Base-by-base conservation (phyloP, 78 protist genomes). In the Chrysochromulina parva region DNA sequence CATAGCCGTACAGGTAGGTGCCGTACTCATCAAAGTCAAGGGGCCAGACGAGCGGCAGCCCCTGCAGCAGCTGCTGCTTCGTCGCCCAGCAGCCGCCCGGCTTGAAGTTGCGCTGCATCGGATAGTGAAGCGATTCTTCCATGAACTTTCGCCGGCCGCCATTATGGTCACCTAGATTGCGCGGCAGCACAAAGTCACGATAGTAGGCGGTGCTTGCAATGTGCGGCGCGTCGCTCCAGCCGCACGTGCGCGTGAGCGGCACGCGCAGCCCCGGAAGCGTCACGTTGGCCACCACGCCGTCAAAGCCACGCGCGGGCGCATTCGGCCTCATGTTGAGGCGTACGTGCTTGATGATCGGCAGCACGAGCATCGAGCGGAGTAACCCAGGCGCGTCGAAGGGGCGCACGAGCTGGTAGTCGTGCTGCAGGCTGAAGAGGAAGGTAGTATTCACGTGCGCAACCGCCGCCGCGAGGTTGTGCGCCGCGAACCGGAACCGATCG, bases 151-250 rank as follows among this genome's bases (percentile, higher is more conserved):
- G 80, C 55, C 52, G 4, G 53, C 80, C 80, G 0, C 16, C 53
- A 1, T 71, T 38, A 52, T 38, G 20, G 80, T 71, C 80, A 5
- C 52, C 13, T 16, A 38, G 16, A 52, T 28, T 24, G n/a, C 6
- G 38, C 9, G 80, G 80, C 13, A 71, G 20, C 55, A 26, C 47
- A 14, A 71, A 71, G 14, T 24, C 7, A 11, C 38, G 80, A 16
- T 71, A 71, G 14, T 71, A 71, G 55, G 6, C n/a, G 11, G 5
- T 13, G 14, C 52, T n/a, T 2, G 80, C 52, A 6, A 71, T 14
- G 52, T 71, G 80, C 38, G 80, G 80, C n/a, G n/a, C 38, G 80
- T 71, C 80, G 80, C 52, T 3, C 80, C 80, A 71, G 38, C 80
- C 80, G 80, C 80, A 71, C 52, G 80, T 71, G 5, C 14, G 4